Conservation (phyloP, 441 rosid genomes). For the Aquilaria agallochum region DNA sequence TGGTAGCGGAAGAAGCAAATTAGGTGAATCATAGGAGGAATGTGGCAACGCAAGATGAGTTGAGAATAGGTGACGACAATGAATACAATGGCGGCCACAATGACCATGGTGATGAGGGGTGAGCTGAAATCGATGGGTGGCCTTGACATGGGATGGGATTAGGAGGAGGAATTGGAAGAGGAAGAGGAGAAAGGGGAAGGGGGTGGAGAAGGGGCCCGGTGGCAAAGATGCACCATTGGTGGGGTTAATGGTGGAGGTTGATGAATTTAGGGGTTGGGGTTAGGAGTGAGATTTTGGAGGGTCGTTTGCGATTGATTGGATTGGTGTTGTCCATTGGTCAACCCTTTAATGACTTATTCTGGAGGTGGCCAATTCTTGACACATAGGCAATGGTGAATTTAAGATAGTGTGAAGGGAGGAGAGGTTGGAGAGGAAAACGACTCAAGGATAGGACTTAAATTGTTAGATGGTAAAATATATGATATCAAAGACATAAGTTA, state of each 20-base stretch:
- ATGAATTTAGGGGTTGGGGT: neutral
- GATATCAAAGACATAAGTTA: too few species aligned
- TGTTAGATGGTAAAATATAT: too few species aligned
- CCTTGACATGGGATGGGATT: constrained; percentile 21
- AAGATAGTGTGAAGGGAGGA: constrained; percentile 10
- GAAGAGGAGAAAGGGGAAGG: constrained; percentile 9
- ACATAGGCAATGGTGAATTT: constrained; percentile 35
- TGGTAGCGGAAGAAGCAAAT: constrained; percentile 41
- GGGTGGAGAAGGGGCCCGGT: neutral
- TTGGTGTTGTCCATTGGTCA: constrained; percentile 3
- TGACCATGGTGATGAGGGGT: constrained; percentile 87
- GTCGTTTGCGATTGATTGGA: constrained; percentile 12
- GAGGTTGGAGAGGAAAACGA: too few species aligned
- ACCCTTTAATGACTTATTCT: constrained; percentile 11
- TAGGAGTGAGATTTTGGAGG: constrained; percentile 4
- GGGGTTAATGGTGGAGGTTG: constrained; percentile 7
- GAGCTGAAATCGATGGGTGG: constrained; percentile 74
- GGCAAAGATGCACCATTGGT: constrained; percentile 24
- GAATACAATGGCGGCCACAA: constrained; percentile 70
- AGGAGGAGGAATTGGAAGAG: constrained; percentile 10
- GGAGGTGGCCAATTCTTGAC: constrained; percentile 21
- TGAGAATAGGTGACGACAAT: constrained; percentile 74
- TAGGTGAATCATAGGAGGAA: constrained; percentile 40
- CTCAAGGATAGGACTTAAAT: too few species aligned
- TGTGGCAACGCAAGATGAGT: constrained; percentile 61